Evolutionary conservation across 345 rosid species (phyloP), one percentile per base, ranked within the genome.

Genomic region (Populus tremula): DNA sequence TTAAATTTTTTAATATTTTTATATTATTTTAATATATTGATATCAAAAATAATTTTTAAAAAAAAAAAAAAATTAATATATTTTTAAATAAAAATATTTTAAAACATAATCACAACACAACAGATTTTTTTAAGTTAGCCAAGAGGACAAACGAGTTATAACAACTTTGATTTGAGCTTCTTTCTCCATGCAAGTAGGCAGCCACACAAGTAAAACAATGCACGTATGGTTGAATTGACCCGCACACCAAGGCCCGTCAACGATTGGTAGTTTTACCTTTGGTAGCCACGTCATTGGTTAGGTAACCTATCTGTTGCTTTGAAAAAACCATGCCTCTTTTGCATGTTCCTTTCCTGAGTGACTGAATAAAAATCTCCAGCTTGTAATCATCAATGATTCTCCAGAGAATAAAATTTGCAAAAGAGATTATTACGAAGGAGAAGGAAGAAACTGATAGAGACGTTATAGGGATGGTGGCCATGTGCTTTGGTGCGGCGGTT

Each of bases 401-500:
- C 9, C 27, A 70, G 65, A 27, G 25, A 65, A 67, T 36, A 36
- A 62, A 25, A 45, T 17, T n/a, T 38, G 4, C 8, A 39, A 39
- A 78, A n/a, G 25, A 38, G 53, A 71, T 3, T 17, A 39, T 45
- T 17, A 29, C 10, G 25, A 74, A 77, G 11, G 21, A 2, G 25
- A 56, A 56, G 5, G 16, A 4, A 10, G 54, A 65, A 20, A 41
- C 16, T 33, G 84, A 83, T 1, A 45, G 74, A n/a, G 83, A 77
- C 86, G 56, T 49, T 38, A 2, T 2, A 7, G 47, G 6, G 12
- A 47, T 29, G 45, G 78, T 75, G 87, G 82, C 86, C 88, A 86
- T 84, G 90, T 89, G 92, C 87, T 21, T 71, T 43, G 4, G 59
- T 72, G 84, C 87, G 82, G 87, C 85, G 78, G 70, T 82, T 65